Evolutionary conservation across 371 early-diverging fungal species (phyloP).

Genomic region (Rhizopus stolonifer): DNA sequence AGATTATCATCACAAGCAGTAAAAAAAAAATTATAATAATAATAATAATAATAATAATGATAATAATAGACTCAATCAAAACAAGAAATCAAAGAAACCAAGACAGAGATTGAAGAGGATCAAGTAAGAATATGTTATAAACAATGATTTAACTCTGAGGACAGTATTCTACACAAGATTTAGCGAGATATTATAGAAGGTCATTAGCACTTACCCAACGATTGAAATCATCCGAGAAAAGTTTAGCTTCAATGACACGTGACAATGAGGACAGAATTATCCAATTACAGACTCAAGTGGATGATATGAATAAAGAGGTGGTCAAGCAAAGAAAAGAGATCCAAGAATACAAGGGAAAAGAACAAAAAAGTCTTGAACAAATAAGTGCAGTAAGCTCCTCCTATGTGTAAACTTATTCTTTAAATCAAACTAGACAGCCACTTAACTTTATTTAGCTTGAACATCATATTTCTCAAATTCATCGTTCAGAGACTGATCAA

Average conservation of each 20-base stretch:
- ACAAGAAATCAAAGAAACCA: background rate
- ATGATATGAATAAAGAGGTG: conserved; percentile 52
- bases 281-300: conserved; percentile 47
- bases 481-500: conserved; percentile 48
- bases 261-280: conserved; percentile 57
- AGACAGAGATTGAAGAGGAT: too few species aligned
- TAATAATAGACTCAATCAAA: background rate
- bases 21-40: conserved; percentile 5
- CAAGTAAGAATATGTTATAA: background rate
- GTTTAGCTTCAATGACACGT: conserved; percentile 50
- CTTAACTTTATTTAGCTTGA: conserved; percentile 47
- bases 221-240: conserved; percentile 49
- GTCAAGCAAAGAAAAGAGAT: conserved; percentile 48
- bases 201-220: conserved; percentile 53
- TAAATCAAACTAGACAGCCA: too few species aligned
- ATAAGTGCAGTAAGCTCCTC: conserved; percentile 52
- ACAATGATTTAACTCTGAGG: background rate
- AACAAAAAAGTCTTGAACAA: conserved; percentile 53
- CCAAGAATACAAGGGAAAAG: conserved; percentile 53
- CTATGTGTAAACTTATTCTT: too few species aligned
- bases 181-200: conserved; percentile 50
- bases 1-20: conserved; percentile 16
- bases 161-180: conserved; percentile 22
- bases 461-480: conserved; percentile 45
- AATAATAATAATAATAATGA: background rate